These are phyloP conservation scores for Leucoagaricus sp. DNA, from an alignment of 1,284 basidiomycete species.

Conservation along the genomic window DNA sequence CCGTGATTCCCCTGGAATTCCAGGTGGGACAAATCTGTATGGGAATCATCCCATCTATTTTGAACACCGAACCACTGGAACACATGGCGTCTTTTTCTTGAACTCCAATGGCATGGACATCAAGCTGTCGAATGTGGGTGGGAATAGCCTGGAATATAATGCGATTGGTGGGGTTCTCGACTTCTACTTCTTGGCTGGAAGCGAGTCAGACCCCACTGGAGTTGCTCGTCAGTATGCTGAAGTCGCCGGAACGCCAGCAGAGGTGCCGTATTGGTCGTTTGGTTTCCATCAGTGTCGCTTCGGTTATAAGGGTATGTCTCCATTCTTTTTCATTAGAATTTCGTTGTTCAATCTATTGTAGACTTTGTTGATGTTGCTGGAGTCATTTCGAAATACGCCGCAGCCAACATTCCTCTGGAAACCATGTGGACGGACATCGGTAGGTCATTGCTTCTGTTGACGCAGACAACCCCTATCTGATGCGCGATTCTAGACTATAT, in stretches of 20 bases:
- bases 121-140: constrained; percentile 52
- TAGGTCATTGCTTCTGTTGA: too few relatives aligned
- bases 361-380: constrained; percentile 62
- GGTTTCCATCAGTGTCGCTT: constrained; percentile 75
- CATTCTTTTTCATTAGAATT: background rate
- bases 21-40: constrained; percentile 59
- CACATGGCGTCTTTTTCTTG: constrained; percentile 68
- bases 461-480: too few relatives aligned
- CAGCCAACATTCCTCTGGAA: constrained; percentile 65
- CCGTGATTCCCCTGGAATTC: constrained; percentile 62
- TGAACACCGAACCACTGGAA: constrained; percentile 63
- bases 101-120: constrained; percentile 78
- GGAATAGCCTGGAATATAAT: constrained; percentile 64
- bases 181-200: constrained; percentile 76
- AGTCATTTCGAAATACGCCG: constrained; percentile 62
- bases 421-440: constrained; percentile 81
- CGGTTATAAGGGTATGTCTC: constrained; percentile 54
- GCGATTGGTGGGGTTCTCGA: constrained; percentile 72
- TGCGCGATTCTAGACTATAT: constrained; percentile 66
- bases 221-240: constrained; percentile 69
- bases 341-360: constrained; percentile 21
- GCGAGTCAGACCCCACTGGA: constrained; percentile 57
- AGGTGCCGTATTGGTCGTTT: constrained; percentile 72
- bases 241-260: constrained; percentile 60
- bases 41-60: constrained; percentile 73